phyloP scores from a whole-genome alignment of 2,329 filamentous ascomycete genomes.

The Trichoderma sp. region DNA sequence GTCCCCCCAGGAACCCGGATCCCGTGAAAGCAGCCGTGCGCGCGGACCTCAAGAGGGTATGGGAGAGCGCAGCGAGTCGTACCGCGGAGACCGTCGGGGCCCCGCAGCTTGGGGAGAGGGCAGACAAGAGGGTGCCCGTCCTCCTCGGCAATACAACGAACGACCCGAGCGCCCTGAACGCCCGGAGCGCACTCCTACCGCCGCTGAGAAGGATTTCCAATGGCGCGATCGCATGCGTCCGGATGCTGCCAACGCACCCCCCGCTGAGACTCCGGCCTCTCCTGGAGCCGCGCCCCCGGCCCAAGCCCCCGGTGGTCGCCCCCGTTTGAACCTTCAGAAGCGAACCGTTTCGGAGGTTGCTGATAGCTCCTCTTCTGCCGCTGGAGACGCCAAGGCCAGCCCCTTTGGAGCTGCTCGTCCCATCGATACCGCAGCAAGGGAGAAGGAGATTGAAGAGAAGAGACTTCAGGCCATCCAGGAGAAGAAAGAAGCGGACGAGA shows the following conservation, averaged over 20 bases:
- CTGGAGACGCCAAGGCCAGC: constrained; percentile 74
- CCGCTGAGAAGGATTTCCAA: constrained; percentile 87
- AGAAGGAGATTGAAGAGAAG: constrained; percentile 89
- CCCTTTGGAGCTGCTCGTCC: constrained; percentile 92
- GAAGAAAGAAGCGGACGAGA: constrained; percentile 85
- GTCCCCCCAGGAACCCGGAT: constrained; percentile 50
- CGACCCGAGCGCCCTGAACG: constrained; percentile 61
- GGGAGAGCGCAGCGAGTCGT: constrained; percentile 55
- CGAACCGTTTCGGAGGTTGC: constrained; percentile 78
- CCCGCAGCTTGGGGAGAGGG: constrained; percentile 78
- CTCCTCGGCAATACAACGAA: constrained; percentile 69
- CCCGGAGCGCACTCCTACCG: constrained; percentile 68
- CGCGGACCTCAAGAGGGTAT: constrained; percentile 50
- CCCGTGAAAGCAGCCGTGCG: constrained; percentile 55
- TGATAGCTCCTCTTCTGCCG: constrained; percentile 48
- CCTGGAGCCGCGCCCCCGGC: constrained; percentile 58
- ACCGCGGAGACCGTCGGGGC: constrained; percentile 60
- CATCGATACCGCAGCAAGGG: constrained; percentile 86
- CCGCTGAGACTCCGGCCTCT: constrained; percentile 67
- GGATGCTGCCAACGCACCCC: constrained; percentile 64
- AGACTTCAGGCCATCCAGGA: constrained; percentile 68
- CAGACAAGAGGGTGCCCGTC: constrained; percentile 72
- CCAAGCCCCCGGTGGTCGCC: constrained; percentile 59
- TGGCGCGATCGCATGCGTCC: constrained; percentile 92
- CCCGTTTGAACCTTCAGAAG: constrained; percentile 84